Evolutionary conservation across 345 rosid species (phyloP).

Genomic region (Eucalyptus erythrocorys): DNA sequence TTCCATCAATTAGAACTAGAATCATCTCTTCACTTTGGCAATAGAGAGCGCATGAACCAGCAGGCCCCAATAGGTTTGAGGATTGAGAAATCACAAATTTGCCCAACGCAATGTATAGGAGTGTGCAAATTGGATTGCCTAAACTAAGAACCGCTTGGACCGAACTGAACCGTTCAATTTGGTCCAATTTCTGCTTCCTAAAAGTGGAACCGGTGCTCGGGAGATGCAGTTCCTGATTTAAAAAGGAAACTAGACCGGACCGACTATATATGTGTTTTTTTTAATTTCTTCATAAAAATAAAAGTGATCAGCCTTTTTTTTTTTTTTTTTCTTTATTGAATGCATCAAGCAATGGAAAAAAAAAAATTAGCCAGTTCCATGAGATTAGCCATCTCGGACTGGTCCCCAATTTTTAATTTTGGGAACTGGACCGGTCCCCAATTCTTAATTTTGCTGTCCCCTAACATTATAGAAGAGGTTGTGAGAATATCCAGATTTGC

Average conservation of each 20-base stretch:
- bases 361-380: no score
- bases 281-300: no score
- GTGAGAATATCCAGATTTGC: neutral
- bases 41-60: neutral
- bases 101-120: fast-evolving
- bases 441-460: no score
- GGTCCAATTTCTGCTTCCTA: fast-evolving
- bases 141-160: fast-evolving
- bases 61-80: neutral
- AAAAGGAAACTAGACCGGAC: no score
- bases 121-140: no score
- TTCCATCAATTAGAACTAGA: neutral
- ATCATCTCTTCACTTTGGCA: neutral
- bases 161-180: fast-evolving
- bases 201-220: fast-evolving
- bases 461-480: neutral
- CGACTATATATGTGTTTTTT: no score
- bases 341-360: no score
- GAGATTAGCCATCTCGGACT: no score
- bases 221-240: fast-evolving
- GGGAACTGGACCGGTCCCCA: no score
- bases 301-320: no score
- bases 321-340: no score
- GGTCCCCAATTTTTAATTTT: no score
- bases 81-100: neutral